A percentile compares a stretch with the other conserved stretches of the same genome.
phyloP scores from a whole-genome alignment of 148 eudicot genomes.

The Heliamphora exappendiculata region DNA sequence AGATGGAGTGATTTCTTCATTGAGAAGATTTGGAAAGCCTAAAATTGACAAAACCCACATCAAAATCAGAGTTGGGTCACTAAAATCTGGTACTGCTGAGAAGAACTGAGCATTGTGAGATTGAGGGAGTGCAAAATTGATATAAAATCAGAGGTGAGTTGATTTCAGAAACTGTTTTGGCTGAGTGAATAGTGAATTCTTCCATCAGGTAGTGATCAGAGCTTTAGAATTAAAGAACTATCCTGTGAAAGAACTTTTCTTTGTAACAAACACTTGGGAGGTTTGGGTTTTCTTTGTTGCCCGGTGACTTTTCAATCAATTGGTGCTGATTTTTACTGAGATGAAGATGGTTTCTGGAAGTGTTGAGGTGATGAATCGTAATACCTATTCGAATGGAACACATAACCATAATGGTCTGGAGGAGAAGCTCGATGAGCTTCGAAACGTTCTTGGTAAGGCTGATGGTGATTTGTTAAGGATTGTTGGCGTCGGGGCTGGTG shows the following conservation, averaged over 20 bases:
- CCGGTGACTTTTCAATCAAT: not conserved
- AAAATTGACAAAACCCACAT: slow-evolving; percentile 5
- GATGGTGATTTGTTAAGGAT: slow-evolving; percentile 46
- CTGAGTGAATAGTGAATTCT: slow-evolving; percentile 15
- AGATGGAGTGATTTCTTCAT: slow-evolving; percentile 15
- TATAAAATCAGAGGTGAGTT: slow-evolving; percentile 16
- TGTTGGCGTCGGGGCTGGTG: slow-evolving; percentile 59
- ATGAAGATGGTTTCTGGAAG: slow-evolving; percentile 39
- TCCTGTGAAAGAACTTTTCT: not conserved
- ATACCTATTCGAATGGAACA: slow-evolving; percentile 22
- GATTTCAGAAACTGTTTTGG: not conserved
- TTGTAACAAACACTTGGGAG: not conserved
- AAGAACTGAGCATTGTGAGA: not conserved
- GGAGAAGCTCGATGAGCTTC: slow-evolving; percentile 48
- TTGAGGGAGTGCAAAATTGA: not conserved
- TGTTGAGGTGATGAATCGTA: slow-evolving; percentile 23
- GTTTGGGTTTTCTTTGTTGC: slow-evolving; percentile 4
- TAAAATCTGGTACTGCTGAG: not conserved
- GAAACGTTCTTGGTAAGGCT: slow-evolving; percentile 30
- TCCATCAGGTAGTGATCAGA: not conserved
- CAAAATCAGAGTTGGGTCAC: slow-evolving; percentile 19
- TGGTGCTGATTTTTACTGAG: slow-evolving; percentile 1
- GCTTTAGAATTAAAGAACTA: not conserved
- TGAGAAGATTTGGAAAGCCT: slow-evolving; percentile 7
- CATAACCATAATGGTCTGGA: slow-evolving; percentile 32